Evolutionary conservation across 164 flowering plant genomes (phyloP).

Genomic region (Piper longum): DNA sequence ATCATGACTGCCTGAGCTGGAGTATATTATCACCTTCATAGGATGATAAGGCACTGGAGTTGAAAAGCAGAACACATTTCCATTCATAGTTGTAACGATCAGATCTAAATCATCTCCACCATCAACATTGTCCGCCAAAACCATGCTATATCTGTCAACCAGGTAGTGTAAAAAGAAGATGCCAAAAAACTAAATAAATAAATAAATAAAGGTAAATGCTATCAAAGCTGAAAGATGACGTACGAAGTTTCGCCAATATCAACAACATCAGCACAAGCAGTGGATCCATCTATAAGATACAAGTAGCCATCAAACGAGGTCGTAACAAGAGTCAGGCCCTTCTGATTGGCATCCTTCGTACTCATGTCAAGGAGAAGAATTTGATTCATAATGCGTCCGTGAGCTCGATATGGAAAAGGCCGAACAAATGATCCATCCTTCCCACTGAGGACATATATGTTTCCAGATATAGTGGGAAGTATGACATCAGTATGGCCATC

Average conservation of each 20-base stretch:
- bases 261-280: conserved; percentile 95
- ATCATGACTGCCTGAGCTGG: not conserved
- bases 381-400: conserved; percentile 94
- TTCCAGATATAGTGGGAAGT: conserved; percentile 85
- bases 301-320: conserved; percentile 97
- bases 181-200: not conserved
- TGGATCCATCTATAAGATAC: conserved; percentile 90
- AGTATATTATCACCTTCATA: conserved; percentile 44
- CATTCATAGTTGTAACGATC: conserved; percentile 94
- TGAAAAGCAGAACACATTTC: conserved; percentile 98
- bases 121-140: conserved; percentile 93
- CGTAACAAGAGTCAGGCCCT: conserved; percentile 82
- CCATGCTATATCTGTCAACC: conserved; percentile 91
- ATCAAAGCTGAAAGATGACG: conserved; percentile 11
- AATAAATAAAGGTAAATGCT: not conserved
- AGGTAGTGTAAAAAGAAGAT: not conserved
- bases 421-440: conserved; percentile 75
- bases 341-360: conserved; percentile 67
- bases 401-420: conserved; percentile 92
- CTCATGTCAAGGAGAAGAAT: conserved; percentile 86
- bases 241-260: conserved; percentile 99
- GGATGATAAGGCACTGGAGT: conserved; percentile 89
- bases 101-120: conserved; percentile 99
- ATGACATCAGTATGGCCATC: conserved; percentile 97
- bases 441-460: conserved; percentile 90